Evolutionary conservation across 2,329 filamentous ascomycete species (phyloP), one percentile per base, ranked within the genome.

Genomic region (Neodidymelliopsis sp.): DNA sequence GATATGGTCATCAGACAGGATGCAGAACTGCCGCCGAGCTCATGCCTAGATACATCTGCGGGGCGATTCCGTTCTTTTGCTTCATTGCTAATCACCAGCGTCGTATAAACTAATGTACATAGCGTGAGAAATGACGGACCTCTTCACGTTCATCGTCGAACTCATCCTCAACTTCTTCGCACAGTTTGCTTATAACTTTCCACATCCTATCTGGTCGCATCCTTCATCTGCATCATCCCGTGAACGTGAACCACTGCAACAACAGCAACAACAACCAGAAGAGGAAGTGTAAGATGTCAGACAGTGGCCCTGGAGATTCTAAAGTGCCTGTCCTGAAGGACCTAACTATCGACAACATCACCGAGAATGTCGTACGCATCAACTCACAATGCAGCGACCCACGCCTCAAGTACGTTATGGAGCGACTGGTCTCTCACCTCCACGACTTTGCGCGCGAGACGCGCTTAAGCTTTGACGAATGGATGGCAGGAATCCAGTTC

Each of bases 371-470:
- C 23, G 80, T 87, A 65, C 78, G 80, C 34, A 90, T 91, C 72
- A 93, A 93, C 75, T 87, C 87, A 8, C 83, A 86, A 75, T 83
- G 84, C 62, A 68, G 77, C 8, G 79, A 91, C 63, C 76, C 80
- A 16, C 82, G 90, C 15, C 75, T 90, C 53, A 87, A 83, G 54
- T 92, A 89, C 69, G 71, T 94, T 34, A 81, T 93, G 67, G 83
- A 88, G 61, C 80, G 87, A 13, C 80, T 92, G 11, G 87, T 92
- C 36, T 83, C 84, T 10, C 89, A 94, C 72, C 76, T 93, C 2
- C 90, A 94, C 73, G 89, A 92, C 74, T 93, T 91, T 68, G 88
- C 88, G 4, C 81, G 89, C 44, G 90, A 93, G 72, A 92, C 88
- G 1, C 79, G 89, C 22, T 79, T 93, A 24, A 89, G 84, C 68